These are phyloP conservation scores for Aspergillus ibericus DNA, from an alignment of 2,329 filamentous ascomycete genomes.

Conservation along the genomic window DNA sequence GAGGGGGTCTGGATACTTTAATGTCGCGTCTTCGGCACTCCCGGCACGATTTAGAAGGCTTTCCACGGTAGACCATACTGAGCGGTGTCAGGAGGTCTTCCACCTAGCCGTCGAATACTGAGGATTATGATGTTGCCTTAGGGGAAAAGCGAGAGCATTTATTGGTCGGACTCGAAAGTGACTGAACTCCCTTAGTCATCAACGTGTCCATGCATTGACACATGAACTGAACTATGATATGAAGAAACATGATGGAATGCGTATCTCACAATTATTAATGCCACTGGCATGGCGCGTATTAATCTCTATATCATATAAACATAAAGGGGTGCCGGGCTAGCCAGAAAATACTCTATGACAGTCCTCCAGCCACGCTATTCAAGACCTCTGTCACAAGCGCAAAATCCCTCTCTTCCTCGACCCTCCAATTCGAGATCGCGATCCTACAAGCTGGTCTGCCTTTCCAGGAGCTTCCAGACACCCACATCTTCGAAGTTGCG, in stretches of 20 bases:
- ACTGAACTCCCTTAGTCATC: no score
- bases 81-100: neutral
- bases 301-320: neutral
- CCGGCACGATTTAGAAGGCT: slow-evolving; percentile 6
- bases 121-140: no score
- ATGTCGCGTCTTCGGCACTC: slow-evolving; percentile 7
- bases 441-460: slow-evolving; percentile 74
- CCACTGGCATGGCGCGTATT: neutral
- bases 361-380: slow-evolving; percentile 44
- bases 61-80: slow-evolving; percentile 7
- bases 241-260: no score
- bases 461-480: slow-evolving; percentile 78
- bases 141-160: neutral
- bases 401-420: slow-evolving; percentile 67
- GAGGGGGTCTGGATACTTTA: neutral
- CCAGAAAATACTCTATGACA: neutral
- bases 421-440: slow-evolving; percentile 82
- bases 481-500: slow-evolving; percentile 70
- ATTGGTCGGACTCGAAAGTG: no score
- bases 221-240: no score
- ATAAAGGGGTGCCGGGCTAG: neutral
- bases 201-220: no score
- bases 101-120: neutral
- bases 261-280: no score
- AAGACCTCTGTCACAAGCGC: slow-evolving; percentile 65